Evolutionary conservation across 805 yeast genomes (phyloP), one percentile per base, ranked within the genome.

Genomic region (Pichia pseudocactophila): DNA sequence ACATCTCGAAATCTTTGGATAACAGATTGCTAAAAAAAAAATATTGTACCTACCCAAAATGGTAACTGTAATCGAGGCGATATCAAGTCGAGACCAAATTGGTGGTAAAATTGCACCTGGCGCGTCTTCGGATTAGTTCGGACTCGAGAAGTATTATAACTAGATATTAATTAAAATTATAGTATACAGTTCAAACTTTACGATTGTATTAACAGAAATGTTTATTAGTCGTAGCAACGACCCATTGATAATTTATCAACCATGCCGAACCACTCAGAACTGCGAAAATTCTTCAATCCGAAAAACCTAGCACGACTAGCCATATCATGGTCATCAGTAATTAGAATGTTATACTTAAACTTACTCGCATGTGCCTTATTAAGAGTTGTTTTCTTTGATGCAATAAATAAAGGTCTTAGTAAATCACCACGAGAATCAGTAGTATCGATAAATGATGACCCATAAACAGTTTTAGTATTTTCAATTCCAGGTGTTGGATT

Each of bases 291-390:
- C 7, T 72, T 63, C 32, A 76, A 65, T 1, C 77, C 78, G n/a
- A 71, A 64, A 3, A 75, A 63, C 51, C 76, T 73, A 2, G 86
- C 80, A 48, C 84, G 73, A 33, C 78, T 58, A 48, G 83, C 66
- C 84, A 83, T 78, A 48, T 78, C 81, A 42, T 78, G 64, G 56
- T 84, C 90, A 59, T 83, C 90, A 2, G 89, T 80, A 30, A 83
- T 74, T 39, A 83, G 61, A 22, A 80, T 69, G 48, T 82, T 76
- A 56, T 76, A 77, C 37, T 70, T 64, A 56, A 78, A 76, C 22
- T 58, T 55, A 40, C 61, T 59, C 13, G 78, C 69, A 31, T 66
- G 62, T n/a, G 45, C 42, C 13, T 55, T 46, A 30, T 38, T 52
- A 53, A 69, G 42, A 52, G 55, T 41, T 11, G 26, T 34, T 16